Evolutionary conservation across 148 eudicot genomes (phyloP).

Genomic region (Rhododendron vialii): DNA sequence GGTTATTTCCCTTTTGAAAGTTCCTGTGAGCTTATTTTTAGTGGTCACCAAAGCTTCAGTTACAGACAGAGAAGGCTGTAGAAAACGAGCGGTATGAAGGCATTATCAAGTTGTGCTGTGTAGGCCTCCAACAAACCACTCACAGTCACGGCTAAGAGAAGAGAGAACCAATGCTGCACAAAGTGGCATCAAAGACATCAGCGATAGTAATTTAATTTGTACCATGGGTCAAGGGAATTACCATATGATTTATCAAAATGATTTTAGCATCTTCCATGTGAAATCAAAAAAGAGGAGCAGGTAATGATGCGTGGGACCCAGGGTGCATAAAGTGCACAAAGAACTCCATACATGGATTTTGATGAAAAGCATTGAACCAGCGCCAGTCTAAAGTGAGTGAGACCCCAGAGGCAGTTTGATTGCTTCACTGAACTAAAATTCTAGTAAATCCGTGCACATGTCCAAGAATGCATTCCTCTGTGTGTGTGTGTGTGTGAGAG

Average conservation of each 20-base stretch:
- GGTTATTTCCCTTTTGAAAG: neutral
- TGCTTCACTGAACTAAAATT: neutral
- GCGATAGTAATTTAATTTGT: neutral
- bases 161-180: constrained; percentile 87
- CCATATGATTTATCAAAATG: neutral
- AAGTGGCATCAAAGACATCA: constrained; percentile 10
- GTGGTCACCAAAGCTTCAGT: constrained; percentile 6
- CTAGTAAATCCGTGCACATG: neutral
- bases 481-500: neutral
- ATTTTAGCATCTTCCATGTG: neutral
- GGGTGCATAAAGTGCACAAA: neutral
- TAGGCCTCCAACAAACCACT: constrained; percentile 96
- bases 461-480: neutral
- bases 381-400: neutral
- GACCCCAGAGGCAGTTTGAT: neutral
- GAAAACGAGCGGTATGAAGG: constrained; percentile 94
- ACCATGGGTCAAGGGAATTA: neutral
- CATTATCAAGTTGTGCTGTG: constrained; percentile 97
- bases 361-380: neutral
- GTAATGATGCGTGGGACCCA: neutral
- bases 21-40: neutral
- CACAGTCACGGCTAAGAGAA: constrained; percentile 71
- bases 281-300: neutral
- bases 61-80: constrained; percentile 84
- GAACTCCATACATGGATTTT: neutral